Evolutionary conservation across 106 monocot genomes (phyloP), one percentile per base, ranked within the genome.

Genomic region (Chionographis japonica): DNA sequence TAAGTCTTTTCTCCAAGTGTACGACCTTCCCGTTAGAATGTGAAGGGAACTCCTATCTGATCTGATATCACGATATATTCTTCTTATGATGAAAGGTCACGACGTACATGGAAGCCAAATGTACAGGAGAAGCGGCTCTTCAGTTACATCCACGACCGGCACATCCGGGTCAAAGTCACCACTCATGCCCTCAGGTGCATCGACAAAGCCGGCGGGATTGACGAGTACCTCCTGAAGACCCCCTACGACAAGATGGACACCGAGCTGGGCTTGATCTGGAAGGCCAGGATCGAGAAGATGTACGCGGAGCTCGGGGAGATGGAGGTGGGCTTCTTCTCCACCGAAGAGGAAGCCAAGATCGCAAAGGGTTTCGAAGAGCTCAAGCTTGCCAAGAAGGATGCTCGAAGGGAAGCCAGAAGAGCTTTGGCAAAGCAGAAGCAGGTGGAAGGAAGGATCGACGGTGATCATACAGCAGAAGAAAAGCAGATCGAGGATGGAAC

Each of bases 121-220:
- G 91, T 95, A 17, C 94, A 91, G 68, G 84, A 88, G 69, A 95
- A 95, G 68, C 87, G 94, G 12, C 81, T 95, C 17, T 95, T 88
- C 60, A 95, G 94, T 62, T 95, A 95, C 40, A 88, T 91, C 37
- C 88, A 86, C 50, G 88, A 91, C 63, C 74, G 85, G 37, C 88
- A 88, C 70, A 91, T 95, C 55, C 75, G 74, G 8, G 75, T 95
- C 56, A 94, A 94, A 68, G 90, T 94, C 3, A 90, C 94, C 2
- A 85, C 90, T 6, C 94, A 94, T 63, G 94, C 94, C 10, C 80
- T 94, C 17, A 72, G 90, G 36, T 94, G 94, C 81, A 90, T 90
- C 5, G 94, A 94, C 72, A 94, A 94, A 70, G 94, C 94, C 40
- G 90, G 94, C 40, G 94, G 94, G 7, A 88, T 94, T n/a, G 94